A percentile compares a stretch with the other conserved stretches of the same genome.
Conservation (phyloP, 176 grass and related monocot species). For the Musa acuminata region DNA sequence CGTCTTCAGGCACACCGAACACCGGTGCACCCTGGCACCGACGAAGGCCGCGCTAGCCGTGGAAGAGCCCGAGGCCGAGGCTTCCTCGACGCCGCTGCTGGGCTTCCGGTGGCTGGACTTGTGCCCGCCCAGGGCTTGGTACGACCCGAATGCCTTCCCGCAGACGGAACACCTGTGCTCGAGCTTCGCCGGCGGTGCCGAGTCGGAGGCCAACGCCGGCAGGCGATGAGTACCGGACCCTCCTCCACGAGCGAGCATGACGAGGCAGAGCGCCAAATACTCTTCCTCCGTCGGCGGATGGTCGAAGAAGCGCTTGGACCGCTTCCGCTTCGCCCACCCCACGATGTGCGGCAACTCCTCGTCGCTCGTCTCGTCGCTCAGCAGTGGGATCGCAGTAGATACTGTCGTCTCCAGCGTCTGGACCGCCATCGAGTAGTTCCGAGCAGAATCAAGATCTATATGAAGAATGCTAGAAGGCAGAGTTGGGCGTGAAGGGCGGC, state of each 20-base stretch:
- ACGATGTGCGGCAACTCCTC: slow-evolving; percentile 50
- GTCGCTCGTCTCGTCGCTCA: slow-evolving; percentile 13
- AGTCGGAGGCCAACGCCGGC: not conserved
- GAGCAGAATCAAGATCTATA: not conserved
- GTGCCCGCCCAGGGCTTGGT: slow-evolving; percentile 92
- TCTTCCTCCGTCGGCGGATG: slow-evolving; percentile 69
- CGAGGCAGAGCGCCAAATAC: slow-evolving; percentile 80
- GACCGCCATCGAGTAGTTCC: not conserved
- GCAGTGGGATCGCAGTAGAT: not conserved
- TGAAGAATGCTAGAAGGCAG: not conserved
- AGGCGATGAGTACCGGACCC: not conserved
- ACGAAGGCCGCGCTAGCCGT: not conserved
- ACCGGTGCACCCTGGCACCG: slow-evolving; percentile 47
- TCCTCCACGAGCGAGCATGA: slow-evolving; percentile 76
- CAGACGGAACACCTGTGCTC: slow-evolving; percentile 84
- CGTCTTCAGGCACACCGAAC: slow-evolving; percentile 77
- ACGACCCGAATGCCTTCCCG: slow-evolving; percentile 79
- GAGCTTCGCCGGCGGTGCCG: slow-evolving; percentile 7
- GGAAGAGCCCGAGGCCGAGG: slow-evolving; percentile 39
- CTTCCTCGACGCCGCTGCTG: slow-evolving; percentile 28
- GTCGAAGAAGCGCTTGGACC: slow-evolving; percentile 44
- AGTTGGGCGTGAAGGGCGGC: not conserved
- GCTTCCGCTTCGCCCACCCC: slow-evolving; percentile 80
- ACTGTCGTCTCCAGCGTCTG: not conserved
- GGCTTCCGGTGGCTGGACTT: slow-evolving; percentile 80